These are phyloP conservation scores for Biscogniauxia sp. DNA, from an alignment of 2,329 filamentous ascomycete species.

Conservation along the genomic window DNA sequence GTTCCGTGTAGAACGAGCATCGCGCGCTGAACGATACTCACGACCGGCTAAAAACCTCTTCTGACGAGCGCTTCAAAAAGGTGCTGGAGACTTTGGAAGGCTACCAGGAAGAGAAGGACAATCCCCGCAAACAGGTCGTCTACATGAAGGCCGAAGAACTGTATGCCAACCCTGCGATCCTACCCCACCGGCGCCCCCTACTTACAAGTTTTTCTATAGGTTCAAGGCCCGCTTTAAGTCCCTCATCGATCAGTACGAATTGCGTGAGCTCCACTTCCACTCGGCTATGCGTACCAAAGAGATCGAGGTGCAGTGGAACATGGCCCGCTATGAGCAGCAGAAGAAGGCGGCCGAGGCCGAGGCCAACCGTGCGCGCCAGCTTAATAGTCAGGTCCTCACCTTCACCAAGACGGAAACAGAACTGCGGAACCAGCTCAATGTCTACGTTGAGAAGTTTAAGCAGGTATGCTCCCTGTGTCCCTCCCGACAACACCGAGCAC, in stretches of 20 bases:
- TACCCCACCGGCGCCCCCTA: neutral
- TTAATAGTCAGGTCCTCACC: slow-evolving; percentile 88
- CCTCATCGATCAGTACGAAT: slow-evolving; percentile 93
- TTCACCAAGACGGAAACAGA: slow-evolving; percentile 96
- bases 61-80: slow-evolving; percentile 80
- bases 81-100: slow-evolving; percentile 83
- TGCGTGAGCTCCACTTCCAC: slow-evolving; percentile 92
- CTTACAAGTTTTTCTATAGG: slow-evolving; percentile 50
- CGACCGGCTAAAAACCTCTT: slow-evolving; percentile 75
- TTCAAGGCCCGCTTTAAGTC: slow-evolving; percentile 89
- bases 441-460: slow-evolving; percentile 99
- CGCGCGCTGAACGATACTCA: slow-evolving; percentile 86
- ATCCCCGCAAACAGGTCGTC: slow-evolving; percentile 73
- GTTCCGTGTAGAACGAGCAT: slow-evolving; percentile 71
- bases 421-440: slow-evolving; percentile 90
- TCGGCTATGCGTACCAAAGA: slow-evolving; percentile 91
- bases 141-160: slow-evolving; percentile 88
- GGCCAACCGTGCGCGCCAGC: slow-evolving; percentile 72
- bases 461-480: slow-evolving; percentile 65
- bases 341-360: slow-evolving; percentile 86
- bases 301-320: slow-evolving; percentile 88
- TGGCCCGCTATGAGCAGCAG: slow-evolving; percentile 84
- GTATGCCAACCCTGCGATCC: slow-evolving; percentile 50
- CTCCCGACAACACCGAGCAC: slow-evolving; percentile 25
- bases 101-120: slow-evolving; percentile 82